Conservation (phyloP, 2,329 filamentous ascomycete species). For the Plenodomus biglobosus region DNA sequence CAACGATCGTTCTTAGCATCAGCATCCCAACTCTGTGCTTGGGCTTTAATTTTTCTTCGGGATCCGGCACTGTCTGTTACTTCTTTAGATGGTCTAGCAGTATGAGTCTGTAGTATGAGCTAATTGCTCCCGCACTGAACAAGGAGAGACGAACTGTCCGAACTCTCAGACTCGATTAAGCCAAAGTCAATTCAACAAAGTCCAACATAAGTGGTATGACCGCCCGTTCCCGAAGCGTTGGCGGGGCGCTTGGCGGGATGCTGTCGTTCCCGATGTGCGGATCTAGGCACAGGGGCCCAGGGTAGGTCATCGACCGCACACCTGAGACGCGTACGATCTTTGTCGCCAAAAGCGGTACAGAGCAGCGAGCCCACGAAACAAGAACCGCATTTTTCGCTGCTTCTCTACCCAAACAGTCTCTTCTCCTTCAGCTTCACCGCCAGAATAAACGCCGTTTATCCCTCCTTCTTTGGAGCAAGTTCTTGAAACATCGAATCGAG, state of each 20-base stretch:
- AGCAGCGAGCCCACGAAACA: conserved; percentile 27
- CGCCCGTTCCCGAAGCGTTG: conserved; percentile 14
- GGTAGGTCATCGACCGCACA: conserved; percentile 14
- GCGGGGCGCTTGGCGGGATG: conserved; percentile 24
- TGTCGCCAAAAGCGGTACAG: conserved; percentile 15
- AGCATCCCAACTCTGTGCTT: conserved; percentile 7
- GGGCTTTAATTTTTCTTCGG: conserved; percentile 9
- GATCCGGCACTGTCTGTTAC: conserved; percentile 7
- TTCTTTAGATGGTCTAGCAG: conserved; percentile 16
- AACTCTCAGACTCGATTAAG: conserved; percentile 4
- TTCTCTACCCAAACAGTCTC: conserved; percentile 20
- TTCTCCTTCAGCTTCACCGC: conserved; percentile 13
- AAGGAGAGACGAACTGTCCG: conserved; percentile 14
- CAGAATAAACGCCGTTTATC: conserved; percentile 4
- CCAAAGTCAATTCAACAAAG: neutral
- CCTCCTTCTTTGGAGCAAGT: conserved; percentile 4
- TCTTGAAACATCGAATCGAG: conserved; percentile 9
- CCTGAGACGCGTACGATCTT: conserved; percentile 21
- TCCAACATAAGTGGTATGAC: conserved; percentile 5
- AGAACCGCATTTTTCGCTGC: conserved; percentile 23
- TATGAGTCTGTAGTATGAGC: conserved; percentile 12
- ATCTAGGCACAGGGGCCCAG: conserved; percentile 22
- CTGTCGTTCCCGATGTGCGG: conserved; percentile 20
- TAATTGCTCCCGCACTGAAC: conserved; percentile 10
- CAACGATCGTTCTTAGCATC: conserved; percentile 5